Evolutionary conservation across 202 grass and related monocot genomes (phyloP).

Genomic region (Zoysia matrella): DNA sequence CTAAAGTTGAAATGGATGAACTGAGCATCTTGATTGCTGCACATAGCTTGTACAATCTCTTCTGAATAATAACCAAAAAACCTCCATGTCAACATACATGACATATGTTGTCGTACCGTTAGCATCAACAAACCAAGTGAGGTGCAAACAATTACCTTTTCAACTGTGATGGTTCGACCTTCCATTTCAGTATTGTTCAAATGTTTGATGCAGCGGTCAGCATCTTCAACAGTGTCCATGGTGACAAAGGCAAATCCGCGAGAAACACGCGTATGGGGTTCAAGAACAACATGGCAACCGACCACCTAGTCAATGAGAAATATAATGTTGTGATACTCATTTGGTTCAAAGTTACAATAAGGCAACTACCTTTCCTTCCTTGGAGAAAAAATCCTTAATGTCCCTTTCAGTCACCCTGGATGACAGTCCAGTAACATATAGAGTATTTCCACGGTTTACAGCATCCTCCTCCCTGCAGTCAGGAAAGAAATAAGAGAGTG

Average conservation of each 20-base stretch:
- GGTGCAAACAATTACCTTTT: conserved; percentile 56
- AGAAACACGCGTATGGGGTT: conserved; percentile 63
- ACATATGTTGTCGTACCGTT: conserved; percentile 30
- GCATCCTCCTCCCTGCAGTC: conserved; percentile 60
- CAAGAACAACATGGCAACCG: conserved; percentile 64
- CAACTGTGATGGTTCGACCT: conserved; percentile 70
- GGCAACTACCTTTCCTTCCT: conserved; percentile 76
- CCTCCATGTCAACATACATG: conserved; percentile 64
- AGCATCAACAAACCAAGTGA: conserved; percentile 28
- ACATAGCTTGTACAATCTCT: conserved; percentile 70
- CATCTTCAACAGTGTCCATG: conserved; percentile 71
- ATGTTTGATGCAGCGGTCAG: conserved; percentile 70
- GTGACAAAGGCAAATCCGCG: conserved; percentile 76
- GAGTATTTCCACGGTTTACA: conserved; percentile 79
- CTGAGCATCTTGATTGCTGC: conserved; percentile 79
- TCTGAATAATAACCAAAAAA: conserved; percentile 89
- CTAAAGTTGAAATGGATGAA: conserved; percentile 72
- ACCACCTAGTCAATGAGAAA: conserved; percentile 53
- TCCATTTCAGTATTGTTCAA: conserved; percentile 67
- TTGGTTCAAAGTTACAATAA: background rate
- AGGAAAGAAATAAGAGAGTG: conserved; percentile 13
- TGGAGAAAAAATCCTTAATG: conserved; percentile 77
- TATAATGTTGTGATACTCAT: conserved; percentile 11
- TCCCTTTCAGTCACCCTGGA: conserved; percentile 75
- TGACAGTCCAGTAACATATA: conserved; percentile 80